These are phyloP conservation scores for Triticum timopheevii DNA, from an alignment of 176 grass and related monocot genomes.

Conservation along the genomic window DNA sequence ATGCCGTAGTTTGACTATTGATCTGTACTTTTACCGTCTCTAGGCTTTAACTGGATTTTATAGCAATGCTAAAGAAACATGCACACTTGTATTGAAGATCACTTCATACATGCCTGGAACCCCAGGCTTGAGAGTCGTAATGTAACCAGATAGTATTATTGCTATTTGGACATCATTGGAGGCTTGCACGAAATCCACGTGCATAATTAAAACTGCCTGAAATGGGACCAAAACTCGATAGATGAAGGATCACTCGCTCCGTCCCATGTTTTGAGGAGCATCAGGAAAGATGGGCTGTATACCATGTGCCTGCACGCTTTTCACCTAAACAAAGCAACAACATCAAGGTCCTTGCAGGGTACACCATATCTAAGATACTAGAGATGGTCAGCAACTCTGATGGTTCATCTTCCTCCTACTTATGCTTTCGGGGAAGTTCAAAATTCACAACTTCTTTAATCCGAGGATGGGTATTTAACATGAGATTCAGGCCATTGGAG, in stretches of 20 bases:
- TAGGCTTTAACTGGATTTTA: too few relatives aligned
- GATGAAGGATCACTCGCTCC: background rate
- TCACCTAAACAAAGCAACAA: background rate
- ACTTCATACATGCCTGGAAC: background rate
- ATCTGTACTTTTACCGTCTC: too few relatives aligned
- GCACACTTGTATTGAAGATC: background rate
- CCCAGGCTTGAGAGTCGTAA: background rate
- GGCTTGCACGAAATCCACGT: background rate
- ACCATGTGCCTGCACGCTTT: background rate
- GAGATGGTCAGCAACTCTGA: background rate
- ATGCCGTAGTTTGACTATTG: too few relatives aligned
- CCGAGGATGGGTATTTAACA: constrained; percentile 35
- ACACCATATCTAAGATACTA: constrained; percentile 5
- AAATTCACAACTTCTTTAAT: constrained; percentile 29
- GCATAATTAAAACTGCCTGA: background rate
- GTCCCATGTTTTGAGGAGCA: background rate
- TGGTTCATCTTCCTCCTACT: constrained; percentile 30
- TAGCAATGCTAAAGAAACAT: background rate
- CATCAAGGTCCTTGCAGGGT: background rate
- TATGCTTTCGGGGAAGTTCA: constrained; percentile 18
- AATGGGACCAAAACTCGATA: background rate
- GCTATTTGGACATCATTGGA: background rate
- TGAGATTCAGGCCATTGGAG: background rate
- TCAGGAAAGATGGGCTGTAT: background rate
- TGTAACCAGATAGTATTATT: constrained; percentile 6